Evolutionary conservation across 306 rosid species (phyloP), one percentile per base, ranked within the genome.

Genomic region (Trichosanthes cucumerina): DNA sequence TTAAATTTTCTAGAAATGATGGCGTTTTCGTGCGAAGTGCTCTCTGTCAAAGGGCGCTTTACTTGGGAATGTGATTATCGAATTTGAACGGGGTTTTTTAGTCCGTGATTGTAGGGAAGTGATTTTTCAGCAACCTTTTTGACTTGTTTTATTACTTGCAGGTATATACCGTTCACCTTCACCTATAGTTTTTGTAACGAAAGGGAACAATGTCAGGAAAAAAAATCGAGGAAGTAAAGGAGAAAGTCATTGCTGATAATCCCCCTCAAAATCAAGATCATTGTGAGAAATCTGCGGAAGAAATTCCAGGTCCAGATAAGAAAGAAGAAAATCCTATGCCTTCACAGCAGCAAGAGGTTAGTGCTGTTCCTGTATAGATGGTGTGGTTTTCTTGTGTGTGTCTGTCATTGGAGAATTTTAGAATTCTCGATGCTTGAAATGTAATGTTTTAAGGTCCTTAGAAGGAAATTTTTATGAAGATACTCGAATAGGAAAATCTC

Each of bases 341-440:
- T 79, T 89, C 97, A 7, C 75, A 90, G 19, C 84, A 87, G 34
- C 82, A 91, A 83, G 93, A 96, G 98, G 99, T 91, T 78, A 14
- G 75, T 68, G 59, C 80, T 60, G 79, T 33, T 77, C 80, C 69
- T 63, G 49, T 46, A 19, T 39, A 68, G 38, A 41, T 21, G 53
- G 63, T 70, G 54, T 63, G 53, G 53, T 63, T 65, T 26, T 72
- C 43, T 72, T 46, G 23, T 12, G 19, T 47, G 58, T 49, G 18
- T 18, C 62, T 31, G 43, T 49, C 62, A 18, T 49, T 49, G 59
- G 41, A 47, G 59, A 73, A 26, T 24, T 14, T 14, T 46, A 15
- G 21, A 71, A 14, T 71, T 3, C 24, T 24, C 11, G 49, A 43
- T 71, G 28, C 23, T 69, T 71, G 57, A 71, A 72, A 72, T 72